Evolutionary conservation across 495 filamentous ascomycete species (phyloP).

Genomic region (Massariosphaeria phaeospora): DNA sequence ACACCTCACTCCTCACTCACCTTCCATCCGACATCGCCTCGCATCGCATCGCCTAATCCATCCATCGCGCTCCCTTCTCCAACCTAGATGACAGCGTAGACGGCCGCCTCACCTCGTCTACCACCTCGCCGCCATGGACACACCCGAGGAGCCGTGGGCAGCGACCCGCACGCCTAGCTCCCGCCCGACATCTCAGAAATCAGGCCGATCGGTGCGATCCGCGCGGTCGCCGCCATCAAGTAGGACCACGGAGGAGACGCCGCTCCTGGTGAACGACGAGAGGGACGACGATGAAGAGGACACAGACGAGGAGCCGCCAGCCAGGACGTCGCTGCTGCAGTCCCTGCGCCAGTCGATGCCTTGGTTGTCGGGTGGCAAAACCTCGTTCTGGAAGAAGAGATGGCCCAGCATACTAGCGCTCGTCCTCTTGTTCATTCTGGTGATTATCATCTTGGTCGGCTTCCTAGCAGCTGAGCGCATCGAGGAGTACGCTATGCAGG

Average conservation of each 20-base stretch:
- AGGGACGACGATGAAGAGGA: slow-evolving; percentile 40
- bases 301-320: slow-evolving; percentile 30
- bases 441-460: slow-evolving; percentile 56
- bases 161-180: slow-evolving; percentile 26
- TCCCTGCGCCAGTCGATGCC: slow-evolving; percentile 6
- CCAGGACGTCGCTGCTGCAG: slow-evolving; percentile 19
- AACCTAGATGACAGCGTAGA: too few relatives aligned
- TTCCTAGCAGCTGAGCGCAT: slow-evolving; percentile 77
- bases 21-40: not conserved
- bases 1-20: not conserved
- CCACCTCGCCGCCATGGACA: slow-evolving; percentile 16
- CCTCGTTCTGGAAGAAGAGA: slow-evolving; percentile 35
- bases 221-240: slow-evolving; percentile 29
- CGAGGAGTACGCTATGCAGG: slow-evolving; percentile 79
- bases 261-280: slow-evolving; percentile 49
- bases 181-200: slow-evolving; percentile 38
- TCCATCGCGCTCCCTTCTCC: not conserved
- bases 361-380: slow-evolving; percentile 8
- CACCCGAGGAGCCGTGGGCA: slow-evolving; percentile 21
- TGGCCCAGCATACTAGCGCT: slow-evolving; percentile 59
- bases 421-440: slow-evolving; percentile 43
- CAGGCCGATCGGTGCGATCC: slow-evolving; percentile 32
- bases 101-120: too few relatives aligned
- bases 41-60: not conserved
- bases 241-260: slow-evolving; percentile 48